These are phyloP conservation scores for Geotrichum aggregatum DNA, from an alignment of 1,139 yeast species.

Conservation along the genomic window DNA sequence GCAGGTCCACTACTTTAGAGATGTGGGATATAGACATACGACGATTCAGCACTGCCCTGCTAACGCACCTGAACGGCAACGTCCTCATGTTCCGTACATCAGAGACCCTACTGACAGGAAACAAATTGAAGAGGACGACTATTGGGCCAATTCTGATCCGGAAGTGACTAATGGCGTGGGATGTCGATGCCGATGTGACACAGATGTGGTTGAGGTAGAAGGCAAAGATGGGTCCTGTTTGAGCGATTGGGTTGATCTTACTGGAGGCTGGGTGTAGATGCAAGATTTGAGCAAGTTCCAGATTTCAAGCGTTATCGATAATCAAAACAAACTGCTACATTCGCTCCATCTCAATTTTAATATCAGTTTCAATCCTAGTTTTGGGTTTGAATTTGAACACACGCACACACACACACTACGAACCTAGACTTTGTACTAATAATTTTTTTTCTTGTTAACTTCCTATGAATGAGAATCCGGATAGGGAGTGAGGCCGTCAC, in stretches of 20 bases:
- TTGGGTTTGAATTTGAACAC: no score
- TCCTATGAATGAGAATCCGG: no score
- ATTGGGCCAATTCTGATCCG: constrained; percentile 48
- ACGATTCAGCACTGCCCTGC: constrained; percentile 78
- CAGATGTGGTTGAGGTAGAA: constrained; percentile 51
- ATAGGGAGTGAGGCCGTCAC: no score
- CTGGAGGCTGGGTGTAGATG: constrained; percentile 33
- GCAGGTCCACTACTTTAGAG: constrained; percentile 83
- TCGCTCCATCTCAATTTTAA: no score
- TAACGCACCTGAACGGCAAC: constrained; percentile 45
- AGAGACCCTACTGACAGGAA: constrained; percentile 31
- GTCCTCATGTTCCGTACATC: constrained; percentile 36
- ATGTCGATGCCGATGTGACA: constrained; percentile 81
- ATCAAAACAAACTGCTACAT: no score
- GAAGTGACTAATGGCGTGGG: constrained; percentile 62
- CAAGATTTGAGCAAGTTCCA: no score
- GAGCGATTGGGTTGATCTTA: constrained; percentile 48
- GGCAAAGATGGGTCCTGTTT: constrained; percentile 53
- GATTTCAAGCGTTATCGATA: no score
- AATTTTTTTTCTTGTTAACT: no score
- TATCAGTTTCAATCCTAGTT: no score
- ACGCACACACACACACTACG: no score
- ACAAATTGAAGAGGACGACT: constrained; percentile 35
- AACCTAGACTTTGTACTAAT: no score
- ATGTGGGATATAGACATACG: constrained; percentile 81